Evolutionary conservation across 78 protist species (phyloP), one percentile per base, ranked within the genome.

Genomic region (Dictyostelium firmibasis): DNA sequence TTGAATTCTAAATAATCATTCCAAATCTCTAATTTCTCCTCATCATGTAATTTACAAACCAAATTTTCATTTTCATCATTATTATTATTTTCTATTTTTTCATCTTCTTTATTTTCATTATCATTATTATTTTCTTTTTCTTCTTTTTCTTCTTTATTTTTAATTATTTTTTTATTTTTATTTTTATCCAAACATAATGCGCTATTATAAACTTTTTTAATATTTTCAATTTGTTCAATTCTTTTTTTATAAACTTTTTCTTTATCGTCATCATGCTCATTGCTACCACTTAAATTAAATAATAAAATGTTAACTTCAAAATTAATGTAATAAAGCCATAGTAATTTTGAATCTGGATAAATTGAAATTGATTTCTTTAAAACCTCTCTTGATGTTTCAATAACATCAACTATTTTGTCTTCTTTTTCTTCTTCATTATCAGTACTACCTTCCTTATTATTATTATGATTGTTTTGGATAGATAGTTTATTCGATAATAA

Each of bases 281-380:
- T n/a, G 35, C 27, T 20, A 35, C 27, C 27, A 35, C 27, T 33
- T 27, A 11, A 11, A 20, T 0, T 16, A 8, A 35, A 35, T 74
- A 35, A 35, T 35, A 74, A 35, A 18, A 2, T 33, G 33, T 74
- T 74, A 23, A 74, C 35, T 74, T 74, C 81, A 35, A 74, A 74
- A 5, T 74, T 74, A 35, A 74, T 74, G 35, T 5, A 74, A 20
- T 29, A 74, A 35, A 74, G 35, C 81, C 81, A 74, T 27, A 74
- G 18, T 74, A 74, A 74, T 74, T 74, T 74, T 31, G 81, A 74
- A 31, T 29, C 38, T 74, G 81, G 81, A 74, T 33, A 74, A 35
- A 35, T 3, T 74, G 36, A 31, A 74, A 74, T 35, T 33, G 81
- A 29, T 35, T 74, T 74, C 53, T 74, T 74, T 74, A 74, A 35